phyloP scores from a whole-genome alignment of 2,329 filamentous ascomycete genomes.

The Arthrobotrys musiformis region DNA sequence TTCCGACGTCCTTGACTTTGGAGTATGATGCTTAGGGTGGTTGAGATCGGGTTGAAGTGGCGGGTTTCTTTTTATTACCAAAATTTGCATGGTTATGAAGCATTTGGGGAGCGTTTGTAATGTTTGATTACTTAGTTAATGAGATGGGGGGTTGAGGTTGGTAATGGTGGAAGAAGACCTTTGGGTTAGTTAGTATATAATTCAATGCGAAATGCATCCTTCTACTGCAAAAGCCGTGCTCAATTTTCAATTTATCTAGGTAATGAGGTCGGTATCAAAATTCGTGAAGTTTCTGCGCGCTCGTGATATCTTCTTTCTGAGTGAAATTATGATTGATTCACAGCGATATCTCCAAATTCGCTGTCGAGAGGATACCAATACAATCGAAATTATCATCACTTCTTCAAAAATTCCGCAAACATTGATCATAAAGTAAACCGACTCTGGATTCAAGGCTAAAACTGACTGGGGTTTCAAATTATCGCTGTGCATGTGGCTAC shows the following conservation, averaged over 20 bases:
- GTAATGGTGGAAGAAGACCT: slow-evolving; percentile 2
- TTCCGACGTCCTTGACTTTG: slow-evolving; percentile 64
- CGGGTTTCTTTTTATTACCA: background rate
- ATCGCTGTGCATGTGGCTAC: background rate
- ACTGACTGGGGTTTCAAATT: background rate
- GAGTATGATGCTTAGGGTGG: slow-evolving; percentile 58
- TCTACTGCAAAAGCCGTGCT: background rate
- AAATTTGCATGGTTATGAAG: background rate
- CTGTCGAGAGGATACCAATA: too few species aligned
- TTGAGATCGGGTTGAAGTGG: background rate
- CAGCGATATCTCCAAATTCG: background rate
- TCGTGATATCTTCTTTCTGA: too few species aligned
- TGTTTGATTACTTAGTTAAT: slow-evolving; percentile 4
- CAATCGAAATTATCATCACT: too few species aligned
- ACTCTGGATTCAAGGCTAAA: too few species aligned
- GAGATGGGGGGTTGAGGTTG: background rate
- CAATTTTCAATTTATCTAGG: too few species aligned
- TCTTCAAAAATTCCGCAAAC: too few species aligned
- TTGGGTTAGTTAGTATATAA: background rate
- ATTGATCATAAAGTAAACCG: too few species aligned
- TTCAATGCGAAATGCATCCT: slow-evolving; percentile 3
- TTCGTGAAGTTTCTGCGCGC: too few species aligned
- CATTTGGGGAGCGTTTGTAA: background rate
- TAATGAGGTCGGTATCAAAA: too few species aligned
- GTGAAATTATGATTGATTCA: too few species aligned